These are phyloP conservation scores for Xylaria bambusicola DNA, from an alignment of 495 filamentous ascomycete genomes.

Conservation along the genomic window DNA sequence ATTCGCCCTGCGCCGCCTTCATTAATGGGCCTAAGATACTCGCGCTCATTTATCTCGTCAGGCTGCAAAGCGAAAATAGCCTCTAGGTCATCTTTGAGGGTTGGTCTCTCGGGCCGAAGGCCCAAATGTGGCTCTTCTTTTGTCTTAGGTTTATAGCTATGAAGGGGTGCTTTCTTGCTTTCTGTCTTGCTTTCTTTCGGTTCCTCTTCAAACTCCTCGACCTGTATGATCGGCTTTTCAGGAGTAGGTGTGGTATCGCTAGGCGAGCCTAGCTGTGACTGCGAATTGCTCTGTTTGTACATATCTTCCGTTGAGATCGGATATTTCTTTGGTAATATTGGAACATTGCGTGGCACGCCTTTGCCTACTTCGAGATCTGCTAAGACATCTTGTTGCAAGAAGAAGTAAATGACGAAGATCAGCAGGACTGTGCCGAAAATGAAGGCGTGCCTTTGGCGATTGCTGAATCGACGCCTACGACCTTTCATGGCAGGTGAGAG, in stretches of 20 bases:
- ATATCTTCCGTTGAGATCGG: background rate
- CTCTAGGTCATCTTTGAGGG: constrained; percentile 11
- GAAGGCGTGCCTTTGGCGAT: constrained; percentile 3
- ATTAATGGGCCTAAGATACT: constrained; percentile 20
- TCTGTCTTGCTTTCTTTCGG: too few relatives aligned
- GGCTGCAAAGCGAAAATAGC: constrained; percentile 14
- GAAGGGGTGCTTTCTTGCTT: too few relatives aligned
- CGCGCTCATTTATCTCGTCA: constrained; percentile 21
- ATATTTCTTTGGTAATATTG: background rate
- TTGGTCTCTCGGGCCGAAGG: constrained; percentile 4
- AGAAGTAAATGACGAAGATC: constrained; percentile 4
- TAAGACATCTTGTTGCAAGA: background rate
- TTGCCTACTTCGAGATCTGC: background rate
- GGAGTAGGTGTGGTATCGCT: too few relatives aligned
- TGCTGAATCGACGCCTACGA: constrained; percentile 9
- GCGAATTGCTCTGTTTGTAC: background rate
- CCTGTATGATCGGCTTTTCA: too few relatives aligned
- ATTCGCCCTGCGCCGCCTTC: constrained; percentile 19
- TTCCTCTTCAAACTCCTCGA: background rate
- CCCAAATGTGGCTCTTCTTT: background rate
- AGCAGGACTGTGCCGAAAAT: constrained; percentile 10
- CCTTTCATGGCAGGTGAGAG: background rate
- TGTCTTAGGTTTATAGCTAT: background rate
- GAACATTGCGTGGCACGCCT: background rate
- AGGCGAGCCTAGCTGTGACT: background rate